Conservation (phyloP, 1,284 basidiomycete genomes). For the Cerioporus squamosus region DNA sequence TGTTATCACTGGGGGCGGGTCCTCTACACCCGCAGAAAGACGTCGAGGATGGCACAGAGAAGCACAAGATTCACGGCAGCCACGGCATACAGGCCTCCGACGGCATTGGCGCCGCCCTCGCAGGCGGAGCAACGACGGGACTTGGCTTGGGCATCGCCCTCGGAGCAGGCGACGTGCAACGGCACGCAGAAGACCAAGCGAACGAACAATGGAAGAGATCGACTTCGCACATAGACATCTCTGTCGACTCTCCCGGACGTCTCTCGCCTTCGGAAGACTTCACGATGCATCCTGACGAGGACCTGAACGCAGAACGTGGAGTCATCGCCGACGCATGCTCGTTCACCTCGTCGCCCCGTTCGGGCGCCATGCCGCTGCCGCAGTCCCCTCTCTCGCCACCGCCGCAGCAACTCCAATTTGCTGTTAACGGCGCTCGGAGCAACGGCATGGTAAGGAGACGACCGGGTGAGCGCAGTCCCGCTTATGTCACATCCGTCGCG, state of each 20-base stretch:
- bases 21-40: constrained; percentile 3
- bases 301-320: constrained; percentile 13
- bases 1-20: constrained; percentile 1
- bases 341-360: constrained; percentile 46
- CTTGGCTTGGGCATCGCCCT: constrained; percentile 30
- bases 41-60: constrained; percentile 9
- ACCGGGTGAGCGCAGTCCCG: constrained; percentile 13
- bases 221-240: constrained; percentile 3
- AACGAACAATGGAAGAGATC: constrained; percentile 3
- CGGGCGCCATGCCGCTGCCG: constrained; percentile 32
- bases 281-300: constrained; percentile 5
- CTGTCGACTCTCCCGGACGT: constrained; percentile 21
- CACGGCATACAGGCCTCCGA: constrained; percentile 23
- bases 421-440: background rate
- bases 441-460: constrained; percentile 16
- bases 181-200: background rate
- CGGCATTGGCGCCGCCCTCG: constrained; percentile 31
- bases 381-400: constrained; percentile 21
- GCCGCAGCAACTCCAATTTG: constrained; percentile 7
- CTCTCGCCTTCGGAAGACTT: constrained; percentile 19
- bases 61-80: constrained; percentile 9
- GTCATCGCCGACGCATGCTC: constrained; percentile 36
- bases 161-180: constrained; percentile 5
- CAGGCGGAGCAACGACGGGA: constrained; percentile 25
- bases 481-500: background rate